Evolutionary conservation across 2,329 filamentous ascomycete species (phyloP), one percentile per base, ranked within the genome.

Genomic region (Boeremia exigua): DNA sequence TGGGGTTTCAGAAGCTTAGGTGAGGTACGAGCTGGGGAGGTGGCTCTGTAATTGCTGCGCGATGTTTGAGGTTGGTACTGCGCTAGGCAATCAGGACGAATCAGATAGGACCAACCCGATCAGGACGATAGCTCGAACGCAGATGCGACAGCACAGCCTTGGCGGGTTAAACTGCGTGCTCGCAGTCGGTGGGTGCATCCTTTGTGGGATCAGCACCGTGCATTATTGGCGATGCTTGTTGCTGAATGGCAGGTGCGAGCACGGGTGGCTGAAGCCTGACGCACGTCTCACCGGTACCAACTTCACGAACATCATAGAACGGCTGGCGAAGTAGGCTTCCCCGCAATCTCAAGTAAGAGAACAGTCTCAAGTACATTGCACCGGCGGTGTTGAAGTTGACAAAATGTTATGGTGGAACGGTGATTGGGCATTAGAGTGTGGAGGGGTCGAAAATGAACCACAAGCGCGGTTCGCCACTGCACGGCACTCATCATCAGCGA

Each of bases 141-240:
- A 71, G 64, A 61, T 73, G 71, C 66, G 70, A 74, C 71, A 54
- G 40, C 37, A 48, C 42, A 30, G 56, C 60, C 49, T 56, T 56
- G 43, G 54, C 54, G 38, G 9, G 46, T n/a, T 32, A 32, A 30
- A 43, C 42, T 32, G 19, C 34, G 25, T 37, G 51, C 46, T 59
- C 67, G 67, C 69, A 62, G 62, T 60, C 48, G 19, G 19, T 23
- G 19, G 19, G 5, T 23, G 19, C 19, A 23, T 23, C 19, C 19
- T 23, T 23, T 5, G 19, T 23, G 19, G 19, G 19, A 23, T 23
- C 19, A 23, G 5, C 19, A 23, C 37, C 36, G 42, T 43, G 53
- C 46, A 48, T 43, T 34, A 56, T 56, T 56, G 53, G 48, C 39
- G 50, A 48, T 56, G 60, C 52, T 60, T 59, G 47, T 64, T 60